Evolutionary conservation across 352 stramenopile species (phyloP).

Genomic region (Blastocystis sp.): DNA sequence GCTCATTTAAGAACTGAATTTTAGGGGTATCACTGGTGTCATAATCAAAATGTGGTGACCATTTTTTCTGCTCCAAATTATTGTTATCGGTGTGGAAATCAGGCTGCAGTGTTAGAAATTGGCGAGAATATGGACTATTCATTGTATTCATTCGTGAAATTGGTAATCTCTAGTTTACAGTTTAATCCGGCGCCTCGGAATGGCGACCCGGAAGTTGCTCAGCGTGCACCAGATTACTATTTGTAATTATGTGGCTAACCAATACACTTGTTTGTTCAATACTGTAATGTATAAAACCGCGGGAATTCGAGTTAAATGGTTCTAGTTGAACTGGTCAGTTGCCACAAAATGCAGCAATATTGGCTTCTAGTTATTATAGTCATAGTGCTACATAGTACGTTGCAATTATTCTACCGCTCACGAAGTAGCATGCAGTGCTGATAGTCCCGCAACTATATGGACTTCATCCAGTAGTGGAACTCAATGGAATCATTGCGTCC

Average conservation of each 20-base stretch:
- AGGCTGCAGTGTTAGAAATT: conserved; percentile 93
- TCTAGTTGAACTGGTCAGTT: background rate
- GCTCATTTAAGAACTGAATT: background rate
- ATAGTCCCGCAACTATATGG: background rate
- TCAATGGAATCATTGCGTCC: no score
- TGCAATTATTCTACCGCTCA: background rate
- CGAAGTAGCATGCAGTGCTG: background rate
- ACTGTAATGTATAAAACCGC: background rate
- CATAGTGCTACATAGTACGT: background rate
- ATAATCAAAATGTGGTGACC: conserved; percentile 91
- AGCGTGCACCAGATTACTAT: conserved; percentile 82
- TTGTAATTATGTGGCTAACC: conserved; percentile 72
- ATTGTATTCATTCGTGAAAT: background rate
- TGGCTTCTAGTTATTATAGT: background rate
- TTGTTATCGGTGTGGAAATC: conserved; percentile 96
- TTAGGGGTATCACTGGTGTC: conserved; percentile 88
- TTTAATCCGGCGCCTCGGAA: conserved; percentile 78
- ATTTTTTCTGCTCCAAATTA: conserved; percentile 98
- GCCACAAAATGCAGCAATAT: background rate
- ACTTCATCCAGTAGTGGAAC: no score
- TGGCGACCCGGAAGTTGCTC: conserved; percentile 79
- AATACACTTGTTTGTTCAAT: conserved; percentile 26
- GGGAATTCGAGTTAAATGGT: background rate
- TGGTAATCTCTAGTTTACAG: conserved; percentile 45
- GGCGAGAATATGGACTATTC: conserved; percentile 82